Base-by-base conservation (phyloP, 345 rosid species). In the Boechera retrofracta region DNA sequence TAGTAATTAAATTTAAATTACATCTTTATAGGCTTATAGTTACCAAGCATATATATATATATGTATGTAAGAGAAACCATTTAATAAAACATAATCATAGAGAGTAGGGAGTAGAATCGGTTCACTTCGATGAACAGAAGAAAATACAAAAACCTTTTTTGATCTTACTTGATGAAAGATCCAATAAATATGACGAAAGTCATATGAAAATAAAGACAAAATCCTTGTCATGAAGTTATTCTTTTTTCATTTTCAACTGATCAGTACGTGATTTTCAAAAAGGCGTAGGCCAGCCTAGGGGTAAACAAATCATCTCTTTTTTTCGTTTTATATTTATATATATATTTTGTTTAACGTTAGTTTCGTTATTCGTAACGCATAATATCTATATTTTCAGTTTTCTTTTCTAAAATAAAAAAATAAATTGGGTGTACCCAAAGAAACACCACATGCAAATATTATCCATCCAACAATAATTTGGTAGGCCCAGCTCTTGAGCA, bases 391-490 rank as follows among this genome's bases (percentile, higher is more conserved):
- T 49, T 11, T 28, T 63, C 9, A 54, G 10, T 66, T 66, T 32
- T 70, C 38, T 32, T 32, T 64, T 11, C 33, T 64, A 42, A 45
- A 47, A 13, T 31, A 18, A 51, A 52, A 2, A 75, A 58, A 48
- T 36, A 61, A 33, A 41, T 41, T 69, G 74, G 38, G 47, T 67
- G 79, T 57, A 68, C 55, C 38, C 47, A 42, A 53, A 61, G 49
- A 76, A 76, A 61, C 64, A 75, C 21, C 79, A 68, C 68, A 67
- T 67, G 73, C 73, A 75, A 73, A 68, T 67, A 61, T 69, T 52
- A 61, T 76, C 75, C 75, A 69, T 76, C 79, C 79, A 76, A 52
- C 64, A 61, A 76, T 41, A 69, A 52, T 61, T 69, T 61, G 41
- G 70, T 76, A 76, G 70, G 80, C 7, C 74, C 80, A 53, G 42